These are phyloP conservation scores for Poa pratensis DNA, from an alignment of 176 grass and related monocot species.

Conservation along the genomic window DNA sequence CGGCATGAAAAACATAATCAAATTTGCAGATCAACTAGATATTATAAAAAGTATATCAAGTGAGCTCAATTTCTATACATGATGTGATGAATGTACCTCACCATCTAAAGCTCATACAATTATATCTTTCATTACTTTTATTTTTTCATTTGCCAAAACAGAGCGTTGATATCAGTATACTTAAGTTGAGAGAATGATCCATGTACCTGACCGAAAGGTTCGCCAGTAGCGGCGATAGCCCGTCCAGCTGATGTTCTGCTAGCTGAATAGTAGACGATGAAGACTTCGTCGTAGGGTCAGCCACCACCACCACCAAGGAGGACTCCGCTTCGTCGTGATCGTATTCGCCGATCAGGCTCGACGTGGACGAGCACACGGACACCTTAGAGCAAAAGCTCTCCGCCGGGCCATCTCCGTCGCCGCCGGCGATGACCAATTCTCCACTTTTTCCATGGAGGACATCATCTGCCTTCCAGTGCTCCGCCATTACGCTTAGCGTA, in stretches of 20 bases:
- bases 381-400: background rate
- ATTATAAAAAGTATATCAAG: background rate
- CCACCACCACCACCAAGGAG: background rate
- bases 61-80: too few species aligned
- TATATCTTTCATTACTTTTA: background rate
- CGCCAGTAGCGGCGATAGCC: too few species aligned
- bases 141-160: too few species aligned
- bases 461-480: background rate
- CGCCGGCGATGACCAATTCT: background rate
- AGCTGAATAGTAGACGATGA: too few species aligned
- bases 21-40: background rate
- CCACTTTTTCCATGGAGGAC: background rate
- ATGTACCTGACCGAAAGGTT: too few species aligned
- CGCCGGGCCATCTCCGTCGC: background rate
- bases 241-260: too few species aligned
- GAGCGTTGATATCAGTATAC: too few species aligned
- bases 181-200: too few species aligned
- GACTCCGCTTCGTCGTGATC: slow-evolving; percentile 25
- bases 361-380: slow-evolving; percentile 39
- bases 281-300: slow-evolving; percentile 1
- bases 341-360: slow-evolving; percentile 34
- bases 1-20: background rate
- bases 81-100: too few species aligned
- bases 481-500: too few species aligned
- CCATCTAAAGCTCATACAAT: too few species aligned